Evolutionary conservation across 352 stramenopile genomes (phyloP).

Genomic region (Globisporangium recalcitrans): DNA sequence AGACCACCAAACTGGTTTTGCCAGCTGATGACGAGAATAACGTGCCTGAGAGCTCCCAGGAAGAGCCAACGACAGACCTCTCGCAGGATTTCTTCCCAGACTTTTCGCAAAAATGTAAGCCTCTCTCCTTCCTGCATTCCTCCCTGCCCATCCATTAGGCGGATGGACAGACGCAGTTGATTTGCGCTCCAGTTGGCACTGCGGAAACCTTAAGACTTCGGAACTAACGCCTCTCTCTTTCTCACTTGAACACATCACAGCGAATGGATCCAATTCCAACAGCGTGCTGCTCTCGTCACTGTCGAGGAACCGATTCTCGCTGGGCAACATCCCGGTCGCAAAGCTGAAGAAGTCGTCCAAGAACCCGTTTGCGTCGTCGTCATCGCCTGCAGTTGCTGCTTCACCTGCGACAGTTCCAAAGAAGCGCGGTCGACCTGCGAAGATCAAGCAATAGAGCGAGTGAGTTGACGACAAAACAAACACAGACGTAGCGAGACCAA

Average conservation of each 20-base stretch:
- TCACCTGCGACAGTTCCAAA: conserved; percentile 18
- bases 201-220: not conserved
- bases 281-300: conserved; percentile 57
- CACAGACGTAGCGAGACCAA: not conserved
- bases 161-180: not conserved
- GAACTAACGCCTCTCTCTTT: not conserved
- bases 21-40: conserved; percentile 17
- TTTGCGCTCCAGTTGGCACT: not conserved
- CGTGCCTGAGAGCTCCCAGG: conserved; percentile 33
- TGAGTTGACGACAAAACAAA: not conserved
- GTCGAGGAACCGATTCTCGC: conserved; percentile 68
- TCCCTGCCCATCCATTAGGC: not conserved
- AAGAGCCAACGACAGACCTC: conserved; percentile 21
- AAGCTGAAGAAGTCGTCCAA: conserved; percentile 80
- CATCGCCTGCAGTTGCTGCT: not conserved
- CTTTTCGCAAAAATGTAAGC: conserved; percentile 44
- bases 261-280: conserved; percentile 53
- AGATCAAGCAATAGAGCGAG: conserved; percentile 21
- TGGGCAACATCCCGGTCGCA: conserved; percentile 67
- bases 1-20: conserved; percentile 8
- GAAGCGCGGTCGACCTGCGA: conserved; percentile 26
- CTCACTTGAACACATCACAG: not conserved
- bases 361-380: conserved; percentile 52
- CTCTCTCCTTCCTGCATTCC: not conserved
- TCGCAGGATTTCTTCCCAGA: conserved; percentile 50